A percentile compares a stretch with the other conserved stretches of the same genome.
Conservation (phyloP, 257 asterid genomes). For the Petrea volubilis region DNA sequence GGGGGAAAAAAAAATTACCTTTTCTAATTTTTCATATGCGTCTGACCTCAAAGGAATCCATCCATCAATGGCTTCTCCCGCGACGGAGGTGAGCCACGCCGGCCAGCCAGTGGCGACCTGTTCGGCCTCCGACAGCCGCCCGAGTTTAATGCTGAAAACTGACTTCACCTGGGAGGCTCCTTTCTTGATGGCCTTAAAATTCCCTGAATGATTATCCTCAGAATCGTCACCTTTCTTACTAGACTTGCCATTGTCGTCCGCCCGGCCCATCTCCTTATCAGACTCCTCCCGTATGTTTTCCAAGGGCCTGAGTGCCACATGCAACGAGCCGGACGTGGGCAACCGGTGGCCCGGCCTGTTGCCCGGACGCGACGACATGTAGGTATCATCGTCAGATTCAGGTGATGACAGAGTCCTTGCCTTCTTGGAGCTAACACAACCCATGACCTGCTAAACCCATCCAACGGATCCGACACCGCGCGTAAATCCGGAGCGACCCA, state of each 20-base stretch:
- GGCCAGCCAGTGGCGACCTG: slow-evolving; percentile 86
- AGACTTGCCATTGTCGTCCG: slow-evolving; percentile 38
- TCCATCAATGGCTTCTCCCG: slow-evolving; percentile 80
- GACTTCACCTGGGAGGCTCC: slow-evolving; percentile 41
- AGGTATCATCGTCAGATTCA: slow-evolving; percentile 22
- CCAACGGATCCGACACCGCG: slow-evolving; percentile 31
- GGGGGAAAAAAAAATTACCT: slow-evolving; percentile 37
- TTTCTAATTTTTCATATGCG: slow-evolving; percentile 68
- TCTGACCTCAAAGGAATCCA: slow-evolving; percentile 74
- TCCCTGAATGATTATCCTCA: slow-evolving; percentile 20
- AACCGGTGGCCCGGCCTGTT: slow-evolving; percentile 19
- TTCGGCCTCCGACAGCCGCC: slow-evolving; percentile 57
- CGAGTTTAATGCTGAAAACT: slow-evolving; percentile 42
- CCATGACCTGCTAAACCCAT: slow-evolving; percentile 85
- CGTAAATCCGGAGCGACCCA: slow-evolving; percentile 35
- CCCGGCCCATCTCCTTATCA: slow-evolving; percentile 43
- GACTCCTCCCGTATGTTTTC: slow-evolving; percentile 63
- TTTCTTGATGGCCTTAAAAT: slow-evolving; percentile 32
- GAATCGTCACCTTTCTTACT: slow-evolving; percentile 18
- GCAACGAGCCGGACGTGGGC: slow-evolving; percentile 28
- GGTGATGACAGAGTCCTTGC: slow-evolving; percentile 41
- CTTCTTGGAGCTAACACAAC: slow-evolving; percentile 89
- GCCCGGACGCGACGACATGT: slow-evolving; percentile 29
- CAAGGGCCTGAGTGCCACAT: slow-evolving; percentile 33
- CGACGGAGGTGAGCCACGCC: slow-evolving; percentile 76